Evolutionary conservation across 148 eudicot genomes (phyloP).

Genomic region (Gaultheria prostrata): DNA sequence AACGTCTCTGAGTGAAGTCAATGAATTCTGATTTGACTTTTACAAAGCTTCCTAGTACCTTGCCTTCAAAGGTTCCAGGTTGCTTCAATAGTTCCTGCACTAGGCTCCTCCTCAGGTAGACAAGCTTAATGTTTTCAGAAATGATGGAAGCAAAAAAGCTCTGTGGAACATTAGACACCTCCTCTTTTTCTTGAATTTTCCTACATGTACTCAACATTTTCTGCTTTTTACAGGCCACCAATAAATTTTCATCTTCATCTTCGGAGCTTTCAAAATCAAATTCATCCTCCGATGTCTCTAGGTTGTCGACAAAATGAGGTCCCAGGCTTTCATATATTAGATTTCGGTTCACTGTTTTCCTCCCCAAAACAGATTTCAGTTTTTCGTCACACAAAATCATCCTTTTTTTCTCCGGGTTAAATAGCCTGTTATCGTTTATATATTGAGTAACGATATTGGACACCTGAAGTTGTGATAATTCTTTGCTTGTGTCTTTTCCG

Average conservation of each 20-base stretch:
- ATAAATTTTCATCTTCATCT: slow-evolving; percentile 24
- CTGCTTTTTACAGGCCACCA: slow-evolving; percentile 36
- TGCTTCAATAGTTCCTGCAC: slow-evolving; percentile 51
- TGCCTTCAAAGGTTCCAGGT: slow-evolving; percentile 61
- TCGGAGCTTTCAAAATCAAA: slow-evolving; percentile 48
- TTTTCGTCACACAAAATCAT: slow-evolving; percentile 53
- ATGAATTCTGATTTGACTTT: slow-evolving; percentile 55
- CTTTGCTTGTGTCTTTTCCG: slow-evolving; percentile 39
- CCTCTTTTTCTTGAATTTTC: slow-evolving; percentile 26
- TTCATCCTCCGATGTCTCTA: slow-evolving; percentile 55
- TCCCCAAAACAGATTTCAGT: slow-evolving; percentile 46
- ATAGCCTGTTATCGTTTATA: slow-evolving; percentile 40
- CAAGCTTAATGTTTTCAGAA: slow-evolving; percentile 65
- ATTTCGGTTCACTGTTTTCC: slow-evolving; percentile 36
- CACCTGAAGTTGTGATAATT: slow-evolving; percentile 52
- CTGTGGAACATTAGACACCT: slow-evolving; percentile 23
- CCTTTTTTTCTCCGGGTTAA: slow-evolving; percentile 46
- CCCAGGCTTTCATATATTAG: slow-evolving; percentile 48
- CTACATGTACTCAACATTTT: slow-evolving; percentile 24
- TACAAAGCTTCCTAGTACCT: slow-evolving; percentile 77
- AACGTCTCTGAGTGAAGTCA: slow-evolving; percentile 31
- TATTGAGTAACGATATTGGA: slow-evolving; percentile 39
- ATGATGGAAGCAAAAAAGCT: slow-evolving; percentile 56
- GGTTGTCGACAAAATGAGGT: slow-evolving; percentile 58
- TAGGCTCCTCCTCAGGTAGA: slow-evolving; percentile 69